Base-by-base conservation (phyloP, 169 alveolate species). In the Plasmodium reichenowi region DNA sequence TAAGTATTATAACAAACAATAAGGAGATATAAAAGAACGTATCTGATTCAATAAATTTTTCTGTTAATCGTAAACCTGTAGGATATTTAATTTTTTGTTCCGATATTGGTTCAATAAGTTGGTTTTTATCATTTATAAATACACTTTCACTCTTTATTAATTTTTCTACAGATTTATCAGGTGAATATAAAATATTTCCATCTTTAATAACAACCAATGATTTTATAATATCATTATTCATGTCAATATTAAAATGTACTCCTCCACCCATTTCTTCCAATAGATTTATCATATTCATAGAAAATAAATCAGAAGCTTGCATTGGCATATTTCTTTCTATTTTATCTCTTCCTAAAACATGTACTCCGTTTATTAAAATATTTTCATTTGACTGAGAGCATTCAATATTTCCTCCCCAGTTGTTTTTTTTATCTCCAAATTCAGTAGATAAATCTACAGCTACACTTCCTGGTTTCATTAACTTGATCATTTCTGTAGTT, bases 391-490 rank as follows among this genome's bases (percentile, higher is more conserved):
- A 92, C 68, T 90, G 90, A 9, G 97, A 92, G 9, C 94, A 91
- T 63, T 94, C 96, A 63, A 97, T 95, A 88, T 97, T 96, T 74
- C 98, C 98, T 45, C 98, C 98, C 95, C 97, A 94, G 24, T 94
- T 94, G 73, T 71, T 94, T 92, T 56, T 83, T n/a, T 76, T 76
- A 59, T 88, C 89, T 10, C 93, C 93, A 76, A 75, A 91, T 88
- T 94, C 97, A 58, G 99, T 97, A 10, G 97, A 97, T 88, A 97
- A 92, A 92, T 97, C 99, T 1, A 97, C 97, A 80, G 97, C 96
- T 52, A 97, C 98, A 48, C 97, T 93, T 32, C 98, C 98, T 54
- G 95, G 89, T 62, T 87, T 94, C 98, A 97, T 96, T 24, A 94
- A 70, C 56, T 88, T 93, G 17, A 96, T 97, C 95, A 95, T 93